Percentiles rank a stretch among this genome's conserved stretches.
phyloP scores from a whole-genome alignment of 2,329 filamentous ascomycete genomes.

The Juglanconis juglandina region DNA sequence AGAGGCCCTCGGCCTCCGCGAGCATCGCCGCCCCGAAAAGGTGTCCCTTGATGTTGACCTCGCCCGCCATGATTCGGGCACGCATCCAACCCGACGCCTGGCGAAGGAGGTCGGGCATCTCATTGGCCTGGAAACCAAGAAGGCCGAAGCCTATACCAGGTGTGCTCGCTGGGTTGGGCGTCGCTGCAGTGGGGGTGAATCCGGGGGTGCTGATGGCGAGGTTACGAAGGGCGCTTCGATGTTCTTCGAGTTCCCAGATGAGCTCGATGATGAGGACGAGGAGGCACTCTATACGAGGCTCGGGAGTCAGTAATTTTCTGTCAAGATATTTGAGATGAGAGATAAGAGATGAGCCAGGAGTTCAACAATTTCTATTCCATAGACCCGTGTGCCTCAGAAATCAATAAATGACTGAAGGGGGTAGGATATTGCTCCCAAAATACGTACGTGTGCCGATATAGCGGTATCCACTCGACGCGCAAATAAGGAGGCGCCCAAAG shows the following conservation, averaged over 20 bases:
- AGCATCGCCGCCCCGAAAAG: slow-evolving; percentile 38
- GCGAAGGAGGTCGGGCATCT: slow-evolving; percentile 40
- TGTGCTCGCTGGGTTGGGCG: neutral
- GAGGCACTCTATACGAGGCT: slow-evolving; percentile 30
- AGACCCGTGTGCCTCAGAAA: too few relatives aligned
- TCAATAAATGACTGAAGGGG: too few relatives aligned
- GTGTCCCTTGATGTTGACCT: slow-evolving; percentile 54
- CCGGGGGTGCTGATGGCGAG: neutral
- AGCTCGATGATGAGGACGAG: slow-evolving; percentile 46
- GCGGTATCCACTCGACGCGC: slow-evolving; percentile 40
- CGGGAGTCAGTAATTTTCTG: too few relatives aligned
- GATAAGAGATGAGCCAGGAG: too few relatives aligned
- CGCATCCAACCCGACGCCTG: slow-evolving; percentile 40
- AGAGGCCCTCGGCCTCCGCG: slow-evolving; percentile 41
- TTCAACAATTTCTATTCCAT: too few relatives aligned
- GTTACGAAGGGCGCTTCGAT: slow-evolving; percentile 29
- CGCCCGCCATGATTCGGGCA: slow-evolving; percentile 41
- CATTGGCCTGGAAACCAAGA: slow-evolving; percentile 31
- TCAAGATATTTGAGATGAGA: too few relatives aligned
- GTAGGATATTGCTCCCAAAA: too few relatives aligned
- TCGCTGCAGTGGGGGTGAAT: neutral
- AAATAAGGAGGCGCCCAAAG: slow-evolving; percentile 37
- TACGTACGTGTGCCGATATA: slow-evolving; percentile 28
- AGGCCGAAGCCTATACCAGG: slow-evolving; percentile 5
- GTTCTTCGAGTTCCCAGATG: slow-evolving; percentile 42